Base-by-base conservation (phyloP, 1,284 basidiomycete genomes). In the Bjerkandera adusta region DNA sequence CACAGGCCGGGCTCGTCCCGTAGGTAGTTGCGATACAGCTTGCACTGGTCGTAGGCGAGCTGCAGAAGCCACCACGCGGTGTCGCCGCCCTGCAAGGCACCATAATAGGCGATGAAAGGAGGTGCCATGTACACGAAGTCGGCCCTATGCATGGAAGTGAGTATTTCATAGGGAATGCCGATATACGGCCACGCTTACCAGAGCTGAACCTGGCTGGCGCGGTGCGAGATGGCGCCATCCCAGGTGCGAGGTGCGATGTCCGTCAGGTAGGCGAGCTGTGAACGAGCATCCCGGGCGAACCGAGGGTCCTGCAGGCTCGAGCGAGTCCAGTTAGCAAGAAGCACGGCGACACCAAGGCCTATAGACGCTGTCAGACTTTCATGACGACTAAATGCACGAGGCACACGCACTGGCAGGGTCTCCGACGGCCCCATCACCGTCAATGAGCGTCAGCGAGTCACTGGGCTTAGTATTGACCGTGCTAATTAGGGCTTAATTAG, bases 61-160 rank as follows among this genome's bases (percentile, higher is more conserved):
- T 77, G 69, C 32, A 91, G 61, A 11, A 89, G 66, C 0, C 68
- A 63, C n/a, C 70, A 44, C 57, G 62, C 58, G 55, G 69, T 41
- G 65, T 57, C 48, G 62, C 77, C 69, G 21, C 66, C 65, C 56
- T 69, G 52, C 15, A 75, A 51, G 4, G 69, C 70, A 5, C 83
- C 89, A 55, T 81, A 89, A 63, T 83, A 87, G 2, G 89, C 86
- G 32, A 92, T 69, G 64, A 89, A 91, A 1, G 89, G 87, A 3
- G 89, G 87, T 1, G 76, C 81, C 85, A 88, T 85, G 66, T 84
- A 85, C 1, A 82, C 64, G 52, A 75, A 83, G 60, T 82, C 79
- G 12, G 77, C 66, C 79, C 75, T 77, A 45, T 39, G 13, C 47
- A 16, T 36, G 8, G 15, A 13, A n/a, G 12, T 43, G 5, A 43